phyloP scores from a whole-genome alignment of 164 flowering plant species.

The Chimonanthus salicifolius region DNA sequence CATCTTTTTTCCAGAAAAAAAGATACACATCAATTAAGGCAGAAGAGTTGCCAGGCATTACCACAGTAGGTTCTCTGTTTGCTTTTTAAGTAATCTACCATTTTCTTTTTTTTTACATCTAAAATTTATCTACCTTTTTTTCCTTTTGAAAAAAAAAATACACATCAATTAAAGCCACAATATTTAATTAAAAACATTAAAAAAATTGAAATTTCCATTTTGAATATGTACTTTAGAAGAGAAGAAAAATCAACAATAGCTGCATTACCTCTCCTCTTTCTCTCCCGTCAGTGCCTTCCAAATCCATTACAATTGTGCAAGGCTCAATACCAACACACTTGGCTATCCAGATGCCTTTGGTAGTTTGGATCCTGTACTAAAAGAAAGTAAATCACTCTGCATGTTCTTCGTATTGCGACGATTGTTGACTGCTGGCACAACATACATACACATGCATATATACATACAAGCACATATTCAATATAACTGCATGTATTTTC shows the following conservation, averaged over 20 bases:
- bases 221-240: not conserved
- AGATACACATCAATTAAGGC: not conserved
- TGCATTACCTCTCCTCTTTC: constrained; percentile 67
- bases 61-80: not conserved
- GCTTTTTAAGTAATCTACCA: not conserved
- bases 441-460: not conserved
- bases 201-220: not conserved
- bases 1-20: not conserved
- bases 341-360: constrained; percentile 73
- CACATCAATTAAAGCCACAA: not conserved
- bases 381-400: not conserved
- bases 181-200: not conserved
- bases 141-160: not conserved
- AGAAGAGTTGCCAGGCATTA: too few species aligned
- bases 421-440: not conserved
- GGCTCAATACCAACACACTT: constrained; percentile 59
- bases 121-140: not conserved
- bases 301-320: constrained; percentile 63
- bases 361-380: constrained; percentile 53
- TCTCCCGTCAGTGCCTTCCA: constrained; percentile 76
- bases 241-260: not conserved
- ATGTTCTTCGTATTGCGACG: not conserved
- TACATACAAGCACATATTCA: not conserved
- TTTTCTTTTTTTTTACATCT: not conserved
- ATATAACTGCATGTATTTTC: not conserved